These are phyloP conservation scores for Gossypium stocksii DNA, from an alignment of 345 rosid genomes.

Conservation along the genomic window DNA sequence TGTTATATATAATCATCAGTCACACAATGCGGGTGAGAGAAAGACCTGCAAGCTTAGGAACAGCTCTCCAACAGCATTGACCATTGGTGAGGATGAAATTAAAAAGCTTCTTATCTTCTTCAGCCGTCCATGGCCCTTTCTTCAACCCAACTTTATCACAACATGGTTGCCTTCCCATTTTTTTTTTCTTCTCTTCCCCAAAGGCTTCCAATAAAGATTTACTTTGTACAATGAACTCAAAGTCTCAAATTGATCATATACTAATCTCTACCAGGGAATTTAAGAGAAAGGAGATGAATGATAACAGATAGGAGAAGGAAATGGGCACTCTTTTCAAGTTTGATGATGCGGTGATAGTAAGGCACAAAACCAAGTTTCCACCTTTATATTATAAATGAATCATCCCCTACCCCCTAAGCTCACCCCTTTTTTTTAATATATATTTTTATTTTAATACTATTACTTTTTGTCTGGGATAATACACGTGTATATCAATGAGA, in stretches of 20 bases:
- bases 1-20: no score
- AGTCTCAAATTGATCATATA: not conserved
- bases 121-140: slow-evolving; percentile 97
- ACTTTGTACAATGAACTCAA: not conserved
- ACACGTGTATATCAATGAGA: slow-evolving; percentile 21
- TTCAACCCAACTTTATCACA: slow-evolving; percentile 94
- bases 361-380: not conserved
- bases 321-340: not conserved
- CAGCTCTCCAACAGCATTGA: slow-evolving; percentile 97
- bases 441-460: not conserved
- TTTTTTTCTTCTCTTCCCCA: not conserved
- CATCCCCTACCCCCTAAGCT: not conserved
- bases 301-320: no score
- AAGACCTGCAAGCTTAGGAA: slow-evolving; percentile 85
- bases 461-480: not conserved
- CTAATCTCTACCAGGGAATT: not conserved
- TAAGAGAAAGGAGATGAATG: not conserved
- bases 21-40: not conserved
- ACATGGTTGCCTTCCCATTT: slow-evolving; percentile 92
- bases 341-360: not conserved
- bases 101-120: slow-evolving; percentile 88
- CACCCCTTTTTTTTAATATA: not conserved
- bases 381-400: not conserved
- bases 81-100: slow-evolving; percentile 84
- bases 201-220: no score